Conservation (phyloP, 2,329 filamentous ascomycete genomes). For the Penicillium capsulatum region DNA sequence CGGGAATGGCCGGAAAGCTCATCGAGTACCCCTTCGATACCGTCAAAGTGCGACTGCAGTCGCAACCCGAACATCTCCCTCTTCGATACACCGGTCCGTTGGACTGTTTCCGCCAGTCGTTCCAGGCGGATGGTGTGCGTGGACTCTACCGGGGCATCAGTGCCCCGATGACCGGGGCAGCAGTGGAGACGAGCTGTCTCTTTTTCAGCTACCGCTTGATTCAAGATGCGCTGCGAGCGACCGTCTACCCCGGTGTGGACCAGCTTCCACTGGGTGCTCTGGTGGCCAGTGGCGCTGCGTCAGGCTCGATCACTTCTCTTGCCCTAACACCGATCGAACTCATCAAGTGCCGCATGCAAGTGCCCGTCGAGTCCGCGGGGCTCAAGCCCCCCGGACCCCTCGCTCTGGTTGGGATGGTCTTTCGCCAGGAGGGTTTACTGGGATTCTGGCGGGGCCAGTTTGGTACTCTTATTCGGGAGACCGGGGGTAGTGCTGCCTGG, state of each 20-base stretch:
- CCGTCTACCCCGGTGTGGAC: conserved; percentile 52
- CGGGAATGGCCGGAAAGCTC: conserved; percentile 86
- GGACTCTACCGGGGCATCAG: conserved; percentile 90
- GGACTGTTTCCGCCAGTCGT: conserved; percentile 87
- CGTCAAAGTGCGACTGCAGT: conserved; percentile 93
- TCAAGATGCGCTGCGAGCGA: conserved; percentile 60
- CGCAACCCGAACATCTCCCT: conserved; percentile 81
- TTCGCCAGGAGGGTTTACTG: conserved; percentile 71
- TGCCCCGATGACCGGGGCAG: conserved; percentile 84
- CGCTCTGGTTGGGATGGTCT: conserved; percentile 71
- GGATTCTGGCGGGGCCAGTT: conserved; percentile 96
- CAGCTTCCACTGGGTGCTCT: conserved; percentile 71
- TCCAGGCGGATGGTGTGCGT: conserved; percentile 70
- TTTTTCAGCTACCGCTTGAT: conserved; percentile 82
- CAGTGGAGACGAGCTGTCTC: conserved; percentile 83
- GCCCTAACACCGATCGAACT: conserved; percentile 93
- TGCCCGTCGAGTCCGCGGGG: conserved; percentile 49
- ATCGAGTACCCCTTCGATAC: conserved; percentile 99
- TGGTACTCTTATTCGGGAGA: conserved; percentile 89
- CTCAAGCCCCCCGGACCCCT: conserved; percentile 58
- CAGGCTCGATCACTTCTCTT: conserved; percentile 83
- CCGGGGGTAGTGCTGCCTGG: conserved; percentile 90
- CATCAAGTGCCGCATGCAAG: conserved; percentile 98
- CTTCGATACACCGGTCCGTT: conserved; percentile 79
- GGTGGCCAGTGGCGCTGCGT: conserved; percentile 74